These are phyloP conservation scores for Fusarium globosum DNA, from an alignment of 2,329 filamentous ascomycete species.

Conservation along the genomic window DNA sequence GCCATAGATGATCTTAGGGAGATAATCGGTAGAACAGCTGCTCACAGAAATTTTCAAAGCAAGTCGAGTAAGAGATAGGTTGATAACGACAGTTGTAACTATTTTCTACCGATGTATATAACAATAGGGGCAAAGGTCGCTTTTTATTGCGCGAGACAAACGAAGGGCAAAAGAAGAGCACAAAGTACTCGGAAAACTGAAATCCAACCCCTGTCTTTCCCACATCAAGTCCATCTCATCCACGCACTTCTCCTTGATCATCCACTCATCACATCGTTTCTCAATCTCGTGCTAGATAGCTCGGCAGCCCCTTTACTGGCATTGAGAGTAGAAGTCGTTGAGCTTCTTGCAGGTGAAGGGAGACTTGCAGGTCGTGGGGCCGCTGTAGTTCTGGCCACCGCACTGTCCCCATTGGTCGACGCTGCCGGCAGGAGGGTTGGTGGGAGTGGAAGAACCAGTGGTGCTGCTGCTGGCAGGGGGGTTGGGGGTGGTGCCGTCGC, in stretches of 20 bases:
- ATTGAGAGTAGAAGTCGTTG: slow-evolving; percentile 57
- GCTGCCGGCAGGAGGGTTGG: slow-evolving; percentile 13
- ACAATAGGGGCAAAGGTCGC: slow-evolving; percentile 28
- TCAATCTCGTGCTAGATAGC: not conserved
- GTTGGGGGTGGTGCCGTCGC: slow-evolving; percentile 20
- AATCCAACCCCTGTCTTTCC: slow-evolving; percentile 7
- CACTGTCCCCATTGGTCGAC: slow-evolving; percentile 52
- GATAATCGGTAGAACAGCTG: not conserved
- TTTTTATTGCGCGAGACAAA: slow-evolving; percentile 24
- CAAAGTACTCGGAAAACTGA: slow-evolving; percentile 8
- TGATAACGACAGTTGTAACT: slow-evolving; percentile 33
- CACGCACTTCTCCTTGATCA: not conserved
- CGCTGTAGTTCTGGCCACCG: slow-evolving; percentile 51
- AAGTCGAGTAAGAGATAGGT: not conserved
- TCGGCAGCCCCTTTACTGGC: slow-evolving; percentile 46
- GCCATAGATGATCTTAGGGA: not conserved
- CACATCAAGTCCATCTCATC: not conserved
- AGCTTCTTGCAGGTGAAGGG: slow-evolving; percentile 51
- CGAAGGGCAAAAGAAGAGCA: slow-evolving; percentile 22
- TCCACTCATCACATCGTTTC: not conserved
- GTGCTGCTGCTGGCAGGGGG: slow-evolving; percentile 11
- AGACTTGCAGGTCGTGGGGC: slow-evolving; percentile 50
- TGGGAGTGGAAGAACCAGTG: not conserved
- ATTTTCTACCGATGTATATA: slow-evolving; percentile 23
- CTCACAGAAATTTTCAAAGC: not conserved